Base-by-base conservation (phyloP, 331 rosid genomes). In the Acacia pycnantha region DNA sequence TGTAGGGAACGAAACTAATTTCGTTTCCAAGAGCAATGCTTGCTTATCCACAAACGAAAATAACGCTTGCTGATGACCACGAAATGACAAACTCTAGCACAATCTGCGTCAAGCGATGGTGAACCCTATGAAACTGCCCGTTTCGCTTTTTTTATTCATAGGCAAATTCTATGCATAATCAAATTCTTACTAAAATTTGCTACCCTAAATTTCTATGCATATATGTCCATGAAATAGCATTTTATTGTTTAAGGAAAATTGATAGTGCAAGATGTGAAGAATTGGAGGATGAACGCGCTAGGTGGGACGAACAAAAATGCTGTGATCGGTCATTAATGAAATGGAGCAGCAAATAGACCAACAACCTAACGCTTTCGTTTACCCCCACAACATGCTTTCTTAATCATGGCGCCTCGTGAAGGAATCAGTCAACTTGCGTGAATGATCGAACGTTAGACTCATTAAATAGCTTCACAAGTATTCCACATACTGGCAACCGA, bases 401-500 rank as follows among this genome's bases (percentile, higher is more conserved):
- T 21, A 2, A 33, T 66, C 26, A 18, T 8, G 26, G 48, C 21
- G 26, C 73, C 27, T 67, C 26, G 27, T n/a, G 27, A 41, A 41
- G 48, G 53, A 53, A 53, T 19, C 37, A 41, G 22, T 51, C 70
- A 48, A 51, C 31, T 75, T 41, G 62, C 41, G 15, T 81, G 41
- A 33, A 18, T 4, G 26, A 74, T 18, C 56, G 11, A 7, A 65
- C 70, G 22, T 64, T 64, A 27, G n/a, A 5, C 77, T 53, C 58
- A 13, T 43, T 54, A 14, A 81, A 75, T 51, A 22, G 47, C 61
- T 53, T 66, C 73, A 24, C 47, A 18, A 65, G 47, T 40, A 53
- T 41, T 53, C 48, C 61, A 75, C 84, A 66, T 50, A 44, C 70
- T 40, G 68, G 84, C 58, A 35, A 51, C 9, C 6, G 16, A 67